phyloP scores from a whole-genome alignment of 768 basidiomycete species.

The Cyclocybe aegerita region DNA sequence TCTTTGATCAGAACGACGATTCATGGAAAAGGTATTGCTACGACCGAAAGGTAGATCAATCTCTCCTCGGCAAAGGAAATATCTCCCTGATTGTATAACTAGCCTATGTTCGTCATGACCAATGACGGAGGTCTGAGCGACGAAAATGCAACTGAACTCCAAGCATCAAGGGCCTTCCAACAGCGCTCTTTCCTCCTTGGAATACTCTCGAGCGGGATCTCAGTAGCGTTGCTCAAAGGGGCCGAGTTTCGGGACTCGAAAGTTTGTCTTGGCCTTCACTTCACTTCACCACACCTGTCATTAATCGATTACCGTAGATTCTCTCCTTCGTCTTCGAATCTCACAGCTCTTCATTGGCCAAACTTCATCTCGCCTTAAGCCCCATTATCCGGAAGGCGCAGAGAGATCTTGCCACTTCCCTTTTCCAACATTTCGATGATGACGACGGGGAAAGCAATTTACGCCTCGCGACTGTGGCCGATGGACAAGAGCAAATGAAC shows the following conservation, averaged over 20 bases:
- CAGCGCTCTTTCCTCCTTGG: constrained; percentile 52
- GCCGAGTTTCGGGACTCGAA: constrained; percentile 65
- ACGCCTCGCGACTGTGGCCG: background rate
- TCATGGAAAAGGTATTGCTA: constrained; percentile 47
- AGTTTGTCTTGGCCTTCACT: constrained; percentile 28
- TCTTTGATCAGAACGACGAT: constrained; percentile 43
- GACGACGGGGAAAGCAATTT: background rate
- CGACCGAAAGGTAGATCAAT: constrained; percentile 34
- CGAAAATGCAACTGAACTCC: constrained; percentile 6
- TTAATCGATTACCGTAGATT: constrained; percentile 37
- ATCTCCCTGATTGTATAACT: background rate
- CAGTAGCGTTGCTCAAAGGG: constrained; percentile 51
- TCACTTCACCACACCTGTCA: background rate
- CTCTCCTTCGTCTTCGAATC: constrained; percentile 56
- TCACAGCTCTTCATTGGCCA: background rate
- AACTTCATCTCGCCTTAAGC: too few relatives aligned
- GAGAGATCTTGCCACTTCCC: too few relatives aligned
- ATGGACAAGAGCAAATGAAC: background rate
- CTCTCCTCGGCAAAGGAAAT: background rate
- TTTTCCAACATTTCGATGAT: too few relatives aligned
- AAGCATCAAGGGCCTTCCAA: constrained; percentile 30
- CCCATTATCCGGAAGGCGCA: too few relatives aligned
- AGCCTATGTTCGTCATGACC: constrained; percentile 70
- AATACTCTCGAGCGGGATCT: constrained; percentile 47
- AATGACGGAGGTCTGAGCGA: constrained; percentile 47